Evolutionary conservation across 208 protist species (phyloP), one percentile per base, ranked within the genome.

Genomic region (Crithidia fasciculata): DNA sequence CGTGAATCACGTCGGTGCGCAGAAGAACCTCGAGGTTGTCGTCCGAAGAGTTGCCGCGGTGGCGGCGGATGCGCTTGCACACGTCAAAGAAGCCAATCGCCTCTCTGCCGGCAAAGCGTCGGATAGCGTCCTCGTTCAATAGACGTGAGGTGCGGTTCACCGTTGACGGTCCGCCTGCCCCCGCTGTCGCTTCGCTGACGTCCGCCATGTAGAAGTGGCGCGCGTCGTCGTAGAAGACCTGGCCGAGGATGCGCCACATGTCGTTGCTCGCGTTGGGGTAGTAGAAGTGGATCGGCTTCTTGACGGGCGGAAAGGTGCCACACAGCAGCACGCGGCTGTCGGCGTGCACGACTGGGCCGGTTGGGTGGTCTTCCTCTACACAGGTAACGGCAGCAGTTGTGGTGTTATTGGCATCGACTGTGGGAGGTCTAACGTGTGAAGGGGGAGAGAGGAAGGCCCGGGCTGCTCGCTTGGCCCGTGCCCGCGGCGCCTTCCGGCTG

Each of bases 201-300:
- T 28, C 40, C 7, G 54, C 15, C 13, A 18, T 12, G 3, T 72
- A 80, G 47, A 84, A 84, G n/a, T 78, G 66, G 8, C 59, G 28
- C 7, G 3, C 5, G 55, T 80, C 56, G 37, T 47, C 41, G 60
- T 57, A 80, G 49, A 84, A 80, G 9, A 84, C 54, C 9, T 57
- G 18, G 19, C 79, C 79, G 13, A 84, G 61, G 8, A 84, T 54
- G 9, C 47, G 36, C 75, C 79, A 84, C 79, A 84, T 84, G 57
- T 84, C 79, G 44, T 84, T 84, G 62, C 70, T 72, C 0, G 73
- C 7, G 53, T 84, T 84, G 5, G 79, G 79, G 61, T 84, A 84
- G 66, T 69, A 84, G 44, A 84, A 84, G 7, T 40, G 52, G 39
- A 84, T 80, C 45, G 53, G 61, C 54, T 62, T 78, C 40, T 43